phyloP scores from a whole-genome alignment of 2,329 filamentous ascomycete species.

The Colletotrichum cuscutae region DNA sequence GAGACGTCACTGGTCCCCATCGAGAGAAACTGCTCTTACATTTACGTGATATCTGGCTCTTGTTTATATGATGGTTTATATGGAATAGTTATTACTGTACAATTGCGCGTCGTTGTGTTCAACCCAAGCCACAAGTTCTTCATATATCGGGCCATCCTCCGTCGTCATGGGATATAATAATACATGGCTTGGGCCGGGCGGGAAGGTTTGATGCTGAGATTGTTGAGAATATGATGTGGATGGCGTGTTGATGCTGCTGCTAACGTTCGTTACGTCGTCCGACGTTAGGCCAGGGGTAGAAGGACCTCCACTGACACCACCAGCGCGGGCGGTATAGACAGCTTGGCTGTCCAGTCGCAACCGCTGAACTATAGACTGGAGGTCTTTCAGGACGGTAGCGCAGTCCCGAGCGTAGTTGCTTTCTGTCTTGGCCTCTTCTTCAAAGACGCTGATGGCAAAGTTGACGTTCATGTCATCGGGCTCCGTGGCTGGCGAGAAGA shows the following conservation, averaged over 20 bases:
- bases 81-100: conserved; percentile 29
- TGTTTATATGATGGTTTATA: neutral
- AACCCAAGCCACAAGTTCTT: conserved; percentile 51
- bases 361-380: conserved; percentile 48
- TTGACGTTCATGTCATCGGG: conserved; percentile 48
- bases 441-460: conserved; percentile 54
- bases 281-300: conserved; percentile 2
- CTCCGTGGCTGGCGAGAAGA: conserved; percentile 39
- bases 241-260: conserved; percentile 14
- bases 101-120: conserved; percentile 43
- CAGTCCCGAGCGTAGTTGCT: conserved; percentile 52
- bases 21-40: neutral
- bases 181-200: neutral
- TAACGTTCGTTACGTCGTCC: neutral
- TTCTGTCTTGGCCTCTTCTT: conserved; percentile 49
- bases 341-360: conserved; percentile 39
- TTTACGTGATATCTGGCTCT: neutral
- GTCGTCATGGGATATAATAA: conserved; percentile 39
- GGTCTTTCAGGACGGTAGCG: conserved; percentile 49
- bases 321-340: neutral
- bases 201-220: conserved; percentile 4
- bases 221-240: neutral
- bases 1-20: neutral
- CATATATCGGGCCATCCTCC: conserved; percentile 45
- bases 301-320: neutral